Percentiles rank a stretch among this genome's conserved stretches.
These are phyloP conservation scores for Podila minutissima DNA, from an alignment of 192 early-diverging fungal species.

Conservation along the genomic window DNA sequence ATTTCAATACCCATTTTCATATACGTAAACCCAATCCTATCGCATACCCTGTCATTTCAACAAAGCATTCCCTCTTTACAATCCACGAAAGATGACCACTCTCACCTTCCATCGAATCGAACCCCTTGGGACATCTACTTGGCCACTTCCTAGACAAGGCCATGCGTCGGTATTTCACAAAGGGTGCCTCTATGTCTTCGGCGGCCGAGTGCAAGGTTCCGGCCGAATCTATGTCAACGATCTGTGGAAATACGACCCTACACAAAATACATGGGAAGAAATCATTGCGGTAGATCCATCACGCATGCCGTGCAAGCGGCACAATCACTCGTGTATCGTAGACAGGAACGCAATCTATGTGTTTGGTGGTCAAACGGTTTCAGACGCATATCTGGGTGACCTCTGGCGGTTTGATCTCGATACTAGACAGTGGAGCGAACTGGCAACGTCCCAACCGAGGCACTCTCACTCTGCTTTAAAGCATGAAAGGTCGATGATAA, in stretches of 20 bases:
- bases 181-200: conserved; percentile 25
- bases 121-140: background rate
- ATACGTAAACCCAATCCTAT: too few species aligned
- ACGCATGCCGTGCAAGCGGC: conserved; percentile 20
- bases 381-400: conserved; percentile 28
- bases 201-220: conserved; percentile 31
- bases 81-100: conserved; percentile 18
- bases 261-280: conserved; percentile 16
- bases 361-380: conserved; percentile 29
- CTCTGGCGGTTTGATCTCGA: conserved; percentile 36
- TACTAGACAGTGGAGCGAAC: conserved; percentile 30
- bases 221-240: conserved; percentile 32
- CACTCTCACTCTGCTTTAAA: conserved; percentile 26
- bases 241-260: conserved; percentile 28
- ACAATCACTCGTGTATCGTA: conserved; percentile 29
- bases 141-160: conserved; percentile 35
- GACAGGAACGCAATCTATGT: conserved; percentile 21
- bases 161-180: conserved; percentile 25
- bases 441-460: conserved; percentile 28
- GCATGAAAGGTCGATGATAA: conserved; percentile 17
- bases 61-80: conserved; percentile 6
- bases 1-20: background rate
- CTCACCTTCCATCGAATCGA: conserved; percentile 23
- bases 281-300: conserved; percentile 2
- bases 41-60: background rate